Evolutionary conservation across 108 stramenopile species (phyloP), one percentile per base, ranked within the genome.

Genomic region (Conticribra weissflogii): DNA sequence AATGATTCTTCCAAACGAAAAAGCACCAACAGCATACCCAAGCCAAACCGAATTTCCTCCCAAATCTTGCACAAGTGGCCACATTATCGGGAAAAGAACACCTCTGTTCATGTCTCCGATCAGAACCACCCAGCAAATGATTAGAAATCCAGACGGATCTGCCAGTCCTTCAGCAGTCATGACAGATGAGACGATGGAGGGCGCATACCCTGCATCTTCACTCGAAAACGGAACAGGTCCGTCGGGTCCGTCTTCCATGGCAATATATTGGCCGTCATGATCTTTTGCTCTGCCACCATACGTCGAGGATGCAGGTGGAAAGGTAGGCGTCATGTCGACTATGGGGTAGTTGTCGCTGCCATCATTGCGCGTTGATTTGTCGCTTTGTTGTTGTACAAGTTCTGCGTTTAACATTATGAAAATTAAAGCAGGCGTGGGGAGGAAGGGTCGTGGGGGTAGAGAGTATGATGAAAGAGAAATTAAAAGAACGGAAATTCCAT

Each of bases 81-180:
- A 98, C 68, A 98, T 85, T 36, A 93, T 93, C 12, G 97, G 97
- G 68, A 98, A 98, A 59, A 96, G 75, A 24, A 95, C 81, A 7
- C 97, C 97, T 0, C 97, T 83, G 0, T 88, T 86, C 83, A 93
- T 96, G 61, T 98, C 97, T 2, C 97, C 93, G 15, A 98, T 72
- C 9, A 97, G 66, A 27, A 92, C 87, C 17, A 90, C 86, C 12
- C 81, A 67, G 55, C 87, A 91, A 19, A 96, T 78, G 31, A 91
- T 66, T 3, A 32, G 48, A 75, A 91, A 96, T 30, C 88, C 88
- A 1, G 53, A n/a, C 0, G 56, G 23, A 66, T 93, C 89, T 44
- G 87, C 81, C 36, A 92, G 85, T 24, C 88, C 88, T 49, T 92
- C 91, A 3, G 83, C 91, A 3, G 91, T 89, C 78, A 88, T 58